phyloP scores from a whole-genome alignment of 2,329 filamentous ascomycete genomes.

The Aspergillus fijiensis region DNA sequence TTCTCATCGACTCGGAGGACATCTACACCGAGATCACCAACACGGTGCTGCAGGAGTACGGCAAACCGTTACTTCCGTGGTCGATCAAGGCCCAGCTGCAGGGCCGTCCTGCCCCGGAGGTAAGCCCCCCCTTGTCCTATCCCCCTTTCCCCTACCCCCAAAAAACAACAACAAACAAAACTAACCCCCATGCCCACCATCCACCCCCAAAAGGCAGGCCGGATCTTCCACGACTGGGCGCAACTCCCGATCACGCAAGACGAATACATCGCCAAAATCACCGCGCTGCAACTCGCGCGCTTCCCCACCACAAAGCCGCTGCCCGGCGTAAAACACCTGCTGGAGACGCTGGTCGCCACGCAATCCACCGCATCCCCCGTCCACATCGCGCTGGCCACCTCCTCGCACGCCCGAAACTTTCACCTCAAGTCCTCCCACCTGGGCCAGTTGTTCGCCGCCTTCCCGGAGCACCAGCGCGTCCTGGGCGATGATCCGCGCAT shows the following conservation, averaged over 20 bases:
- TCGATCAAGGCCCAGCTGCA: constrained; percentile 86
- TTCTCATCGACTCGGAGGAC: constrained; percentile 92
- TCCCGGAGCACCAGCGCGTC: constrained; percentile 69
- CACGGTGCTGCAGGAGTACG: constrained; percentile 72
- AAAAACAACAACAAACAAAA: too few species aligned
- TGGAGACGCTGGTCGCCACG: constrained; percentile 46
- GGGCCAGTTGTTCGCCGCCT: constrained; percentile 54
- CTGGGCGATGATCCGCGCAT: constrained; percentile 84
- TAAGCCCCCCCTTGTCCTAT: constrained; percentile 25
- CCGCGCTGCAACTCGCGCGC: constrained; percentile 64
- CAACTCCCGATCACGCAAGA: constrained; percentile 72
- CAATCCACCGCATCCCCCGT: constrained; percentile 50
- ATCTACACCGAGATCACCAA: constrained; percentile 83
- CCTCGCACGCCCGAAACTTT: constrained; percentile 70
- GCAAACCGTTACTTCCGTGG: constrained; percentile 78
- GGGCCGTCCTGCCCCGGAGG: constrained; percentile 61
- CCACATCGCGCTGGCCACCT: constrained; percentile 84
- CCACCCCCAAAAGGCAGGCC: constrained; percentile 41
- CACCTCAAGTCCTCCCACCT: constrained; percentile 68
- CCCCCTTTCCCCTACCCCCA: background rate
- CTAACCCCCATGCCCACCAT: constrained; percentile 1
- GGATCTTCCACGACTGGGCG: constrained; percentile 77
- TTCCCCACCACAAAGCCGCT: constrained; percentile 77
- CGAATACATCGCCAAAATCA: constrained; percentile 63
- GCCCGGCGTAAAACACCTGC: constrained; percentile 71